Percentiles rank a stretch among this genome's conserved stretches.
Evolutionary conservation across 177 flowering plant species (phyloP).

Genomic region (Vitis hybrid): DNA sequence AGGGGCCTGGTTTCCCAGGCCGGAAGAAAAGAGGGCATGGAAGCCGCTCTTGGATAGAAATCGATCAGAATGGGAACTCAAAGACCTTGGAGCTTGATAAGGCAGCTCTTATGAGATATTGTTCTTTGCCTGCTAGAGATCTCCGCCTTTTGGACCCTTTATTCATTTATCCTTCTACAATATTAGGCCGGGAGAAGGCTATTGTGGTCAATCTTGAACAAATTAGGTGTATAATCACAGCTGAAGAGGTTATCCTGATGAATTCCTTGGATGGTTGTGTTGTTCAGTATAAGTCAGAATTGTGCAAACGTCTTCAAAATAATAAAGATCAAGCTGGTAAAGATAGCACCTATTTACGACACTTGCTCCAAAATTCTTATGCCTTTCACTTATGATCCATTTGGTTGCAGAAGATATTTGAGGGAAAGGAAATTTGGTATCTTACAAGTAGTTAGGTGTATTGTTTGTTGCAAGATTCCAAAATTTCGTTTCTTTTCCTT

Average conservation of each 20-base stretch:
- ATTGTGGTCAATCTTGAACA: constrained; percentile 91
- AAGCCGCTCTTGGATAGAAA: constrained; percentile 90
- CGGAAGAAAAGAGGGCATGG: constrained; percentile 86
- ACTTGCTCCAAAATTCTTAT: not conserved
- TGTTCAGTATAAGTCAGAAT: constrained; percentile 68
- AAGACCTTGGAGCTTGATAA: constrained; percentile 75
- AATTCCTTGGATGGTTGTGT: constrained; percentile 84
- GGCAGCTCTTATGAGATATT: constrained; percentile 75
- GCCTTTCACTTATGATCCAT: no score
- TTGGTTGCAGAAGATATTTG: not conserved
- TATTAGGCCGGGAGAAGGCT: constrained; percentile 91
- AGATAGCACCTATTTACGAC: not conserved
- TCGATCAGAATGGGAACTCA: constrained; percentile 69
- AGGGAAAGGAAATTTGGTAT: not conserved
- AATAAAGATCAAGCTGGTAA: constrained; percentile 71
- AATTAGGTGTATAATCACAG: constrained; percentile 90
- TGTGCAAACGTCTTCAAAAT: constrained; percentile 73
- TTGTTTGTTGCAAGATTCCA: not conserved
- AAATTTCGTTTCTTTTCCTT: not conserved
- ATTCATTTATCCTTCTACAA: constrained; percentile 90
- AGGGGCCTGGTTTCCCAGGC: constrained; percentile 35
- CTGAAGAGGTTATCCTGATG: constrained; percentile 89
- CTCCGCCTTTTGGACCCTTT: constrained; percentile 91
- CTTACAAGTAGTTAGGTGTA: not conserved
- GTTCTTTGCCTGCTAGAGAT: constrained; percentile 90